Evolutionary conservation across 306 rosid genomes (phyloP).

Genomic region (Erythrophleum fordii): DNA sequence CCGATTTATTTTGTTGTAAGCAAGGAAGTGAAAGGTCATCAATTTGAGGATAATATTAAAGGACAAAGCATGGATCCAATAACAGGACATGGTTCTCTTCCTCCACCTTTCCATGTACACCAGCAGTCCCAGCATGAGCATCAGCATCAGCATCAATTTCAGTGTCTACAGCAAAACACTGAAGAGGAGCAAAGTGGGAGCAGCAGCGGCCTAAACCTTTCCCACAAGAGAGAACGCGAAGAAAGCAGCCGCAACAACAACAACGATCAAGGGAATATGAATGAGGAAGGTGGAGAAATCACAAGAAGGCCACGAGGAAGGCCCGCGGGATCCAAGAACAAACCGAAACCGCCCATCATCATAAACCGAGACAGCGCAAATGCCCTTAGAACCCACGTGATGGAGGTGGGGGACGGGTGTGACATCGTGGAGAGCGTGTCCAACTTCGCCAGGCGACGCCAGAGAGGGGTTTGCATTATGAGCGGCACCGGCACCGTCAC

Average conservation of each 20-base stretch:
- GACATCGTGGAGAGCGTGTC: conserved; percentile 86
- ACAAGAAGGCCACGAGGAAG: conserved; percentile 80
- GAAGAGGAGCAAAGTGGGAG: conserved; percentile 87
- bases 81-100: conserved; percentile 71
- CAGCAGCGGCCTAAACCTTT: conserved; percentile 60
- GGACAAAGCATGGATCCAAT: conserved; percentile 64
- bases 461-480: conserved; percentile 93
- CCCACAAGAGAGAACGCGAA: conserved; percentile 65
- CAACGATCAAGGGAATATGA: conserved; percentile 33
- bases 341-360: conserved; percentile 94
- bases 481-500: conserved; percentile 91
- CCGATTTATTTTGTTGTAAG: neutral
- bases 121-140: conserved; percentile 54
- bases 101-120: conserved; percentile 86
- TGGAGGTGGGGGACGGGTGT: conserved; percentile 91
- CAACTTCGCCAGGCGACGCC: conserved; percentile 86
- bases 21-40: neutral
- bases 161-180: conserved; percentile 54
- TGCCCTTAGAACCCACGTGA: conserved; percentile 88
- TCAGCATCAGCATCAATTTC: conserved; percentile 50
- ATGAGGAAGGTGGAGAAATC: conserved; percentile 55
- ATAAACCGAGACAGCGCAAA: conserved; percentile 96
- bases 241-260: conserved; percentile 47
- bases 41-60: neutral
- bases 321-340: conserved; percentile 96